Evolutionary conservation across 352 stramenopile genomes (phyloP).

Genomic region (Pythium brassicae): DNA sequence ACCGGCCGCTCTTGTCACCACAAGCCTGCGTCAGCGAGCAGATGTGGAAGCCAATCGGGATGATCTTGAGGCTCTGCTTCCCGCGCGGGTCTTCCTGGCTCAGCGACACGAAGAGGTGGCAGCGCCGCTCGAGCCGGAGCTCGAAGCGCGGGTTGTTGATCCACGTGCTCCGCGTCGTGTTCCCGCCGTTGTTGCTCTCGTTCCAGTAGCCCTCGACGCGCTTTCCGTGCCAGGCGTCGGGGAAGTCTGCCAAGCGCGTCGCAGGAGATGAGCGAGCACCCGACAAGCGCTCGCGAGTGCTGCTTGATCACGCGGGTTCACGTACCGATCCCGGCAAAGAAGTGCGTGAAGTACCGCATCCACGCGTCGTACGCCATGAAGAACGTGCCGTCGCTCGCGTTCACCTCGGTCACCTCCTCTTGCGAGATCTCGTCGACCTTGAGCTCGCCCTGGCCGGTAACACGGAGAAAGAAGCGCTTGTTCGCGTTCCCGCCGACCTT

Average conservation of each 20-base stretch:
- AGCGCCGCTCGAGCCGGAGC: conserved; percentile 54
- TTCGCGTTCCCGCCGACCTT: conserved; percentile 59
- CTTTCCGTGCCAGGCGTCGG: conserved; percentile 80
- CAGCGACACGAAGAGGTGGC: conserved; percentile 67
- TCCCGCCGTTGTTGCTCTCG: conserved; percentile 70
- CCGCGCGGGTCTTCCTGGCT: conserved; percentile 80
- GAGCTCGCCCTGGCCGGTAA: conserved; percentile 48
- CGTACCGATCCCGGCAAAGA: conserved; percentile 87
- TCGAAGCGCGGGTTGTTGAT: conserved; percentile 85
- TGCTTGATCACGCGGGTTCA: too few species aligned
- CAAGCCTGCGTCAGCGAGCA: conserved; percentile 41
- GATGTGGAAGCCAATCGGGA: conserved; percentile 79
- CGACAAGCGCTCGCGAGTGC: too few species aligned
- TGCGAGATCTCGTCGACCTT: conserved; percentile 57
- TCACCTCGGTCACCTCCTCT: conserved; percentile 76
- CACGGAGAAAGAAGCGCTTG: conserved; percentile 57
- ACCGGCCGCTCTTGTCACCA: conserved; percentile 30
- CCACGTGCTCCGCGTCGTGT: conserved; percentile 83
- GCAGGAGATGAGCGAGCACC: too few species aligned
- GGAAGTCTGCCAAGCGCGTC: conserved; percentile 69
- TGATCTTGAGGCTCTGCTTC: conserved; percentile 63
- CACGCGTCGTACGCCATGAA: conserved; percentile 90
- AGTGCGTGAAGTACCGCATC: conserved; percentile 86
- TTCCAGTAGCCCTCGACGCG: conserved; percentile 76
- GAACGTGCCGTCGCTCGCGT: conserved; percentile 88